Evolutionary conservation across 1,139 yeast species (phyloP), one percentile per base, ranked within the genome.

Genomic region (Geotrichum phurueaensis): DNA sequence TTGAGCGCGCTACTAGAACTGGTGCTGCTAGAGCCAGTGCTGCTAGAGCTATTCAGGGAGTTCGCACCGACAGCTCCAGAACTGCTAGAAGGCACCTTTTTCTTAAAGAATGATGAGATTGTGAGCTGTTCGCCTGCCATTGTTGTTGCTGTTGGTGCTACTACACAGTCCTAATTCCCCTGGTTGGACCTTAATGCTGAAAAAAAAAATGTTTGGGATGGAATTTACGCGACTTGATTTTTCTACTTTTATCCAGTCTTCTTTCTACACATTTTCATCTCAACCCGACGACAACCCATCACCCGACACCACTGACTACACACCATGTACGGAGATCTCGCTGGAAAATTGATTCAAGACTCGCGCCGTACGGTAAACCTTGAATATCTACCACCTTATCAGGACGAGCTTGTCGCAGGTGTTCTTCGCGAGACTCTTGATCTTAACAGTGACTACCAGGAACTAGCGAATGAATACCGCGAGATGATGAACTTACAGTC

Each of bases 311-410:
- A 13, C 54, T 31, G n/a, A 31, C 36, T 20, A 51, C 22, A n/a
- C 23, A 49, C n/a, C 27, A 94, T 94, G 99, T 89, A 89, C 69
- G 98, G 98, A 43, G 98, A 92, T 68, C 70, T 82, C 2, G 97
- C 95, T 1, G 83, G 85, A 63, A 94, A 94, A 71, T 82, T 94
- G 31, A 81, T 89, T 2, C 78, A 85, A 51, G 98, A 94, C 65
- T 95, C 98, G 15, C 87, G 91, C 66, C 78, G 99, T 66, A 79
- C 96, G 0, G 79, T 81, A 62, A 82, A 83, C 53, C 76, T 94
- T 51, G 86, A 86, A 9, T 81, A 80, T 25, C 71, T 94, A 0
- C 94, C 98, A 0, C 73, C 83, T 10, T 91, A 86, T 71, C 91
- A 87, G 65, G 83, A 85, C 18, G 96, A 89, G 49, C 73, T 88